Base-by-base conservation (phyloP, 1,139 yeast genomes). In the Meyerozyma athensensis region DNA sequence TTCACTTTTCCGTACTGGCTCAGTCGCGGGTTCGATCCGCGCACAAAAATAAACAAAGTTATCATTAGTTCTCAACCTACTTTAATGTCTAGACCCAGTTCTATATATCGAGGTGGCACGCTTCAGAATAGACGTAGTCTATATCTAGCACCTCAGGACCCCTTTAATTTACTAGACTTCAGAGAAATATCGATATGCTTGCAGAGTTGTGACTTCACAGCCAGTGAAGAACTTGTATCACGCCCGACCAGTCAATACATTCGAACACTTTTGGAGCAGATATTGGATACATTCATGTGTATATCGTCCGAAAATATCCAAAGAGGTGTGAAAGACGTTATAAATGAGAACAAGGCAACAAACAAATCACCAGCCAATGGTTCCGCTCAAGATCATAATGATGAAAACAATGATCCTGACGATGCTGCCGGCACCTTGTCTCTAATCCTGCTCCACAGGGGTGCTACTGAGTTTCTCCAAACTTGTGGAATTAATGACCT, bases 401-500 rank as follows among this genome's bases (percentile, higher is more conserved):
- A 35, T 13, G 56, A 53, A 9, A 63, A 53, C 19, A 56, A 54
- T 5, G 64, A 56, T 6, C 58, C 54, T 1, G 67, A 73, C 58
- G 36, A 68, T 75, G 63, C 46, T 12, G 23, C 40, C 5, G 26
- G 41, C 3, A 41, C 52, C 2, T 35, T 49, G 21, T 35, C 41
- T 36, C 52, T 78, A 5, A 60, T 83, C 20, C 76, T 79, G 1
- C 61, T 83, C 22, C 83, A 80, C 43, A 62, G 80, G 34, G 75
- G 77, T 5, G 74, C 86, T 42, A 71, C 69, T 51, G 72, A 72
- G 47, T 85, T 86, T 53, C 69, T 86, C 48, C 68, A 71, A 37
- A 81, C 75, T 40, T 81, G 92, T 54, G 96, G 96, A 0, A 76
- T 87, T 4, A 69, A 76, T 40, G 96, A 89, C 56, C 84, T 87